A percentile compares a stretch with the other conserved stretches of the same genome.
Evolutionary conservation across 1,284 basidiomycete genomes (phyloP).

Genomic region (Exobasidium cylindrosporum): DNA sequence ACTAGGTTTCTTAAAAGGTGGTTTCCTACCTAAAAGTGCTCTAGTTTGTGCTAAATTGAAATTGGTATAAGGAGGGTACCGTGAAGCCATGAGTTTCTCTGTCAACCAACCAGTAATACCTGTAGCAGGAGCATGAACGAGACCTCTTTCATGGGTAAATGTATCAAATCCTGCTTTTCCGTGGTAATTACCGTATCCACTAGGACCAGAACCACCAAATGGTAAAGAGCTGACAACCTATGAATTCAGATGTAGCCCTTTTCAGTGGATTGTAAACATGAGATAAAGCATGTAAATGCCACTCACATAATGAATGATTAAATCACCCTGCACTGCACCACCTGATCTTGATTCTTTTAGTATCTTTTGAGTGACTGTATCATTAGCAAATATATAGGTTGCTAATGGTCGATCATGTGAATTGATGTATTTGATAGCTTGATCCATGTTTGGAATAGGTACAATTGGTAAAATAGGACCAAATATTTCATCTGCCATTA

Average conservation of each 20-base stretch:
- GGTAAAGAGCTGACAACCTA: conserved; percentile 63
- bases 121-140: conserved; percentile 57
- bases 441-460: conserved; percentile 61
- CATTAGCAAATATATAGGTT: conserved; percentile 71
- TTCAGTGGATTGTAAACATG: no score
- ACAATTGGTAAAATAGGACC: conserved; percentile 74
- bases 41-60: conserved; percentile 38
- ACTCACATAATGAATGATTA: conserved; percentile 57
- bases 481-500: conserved; percentile 72
- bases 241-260: no score
- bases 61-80: conserved; percentile 56
- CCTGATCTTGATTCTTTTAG: conserved; percentile 44
- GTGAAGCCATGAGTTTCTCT: conserved; percentile 49
- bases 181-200: conserved; percentile 60
- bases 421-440: conserved; percentile 53
- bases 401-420: conserved; percentile 69
- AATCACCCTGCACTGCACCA: conserved; percentile 32
- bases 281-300: no score
- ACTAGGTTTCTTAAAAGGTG: conserved; percentile 33
- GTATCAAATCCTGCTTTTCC: conserved; percentile 60
- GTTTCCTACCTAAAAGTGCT: conserved; percentile 22
- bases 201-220: conserved; percentile 59
- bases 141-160: conserved; percentile 60
- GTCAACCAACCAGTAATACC: conserved; percentile 47
- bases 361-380: conserved; percentile 63